A percentile compares a stretch with the other conserved stretches of the same genome.
Evolutionary conservation across 306 rosid genomes (phyloP).

Genomic region (Cercis canadensis): DNA sequence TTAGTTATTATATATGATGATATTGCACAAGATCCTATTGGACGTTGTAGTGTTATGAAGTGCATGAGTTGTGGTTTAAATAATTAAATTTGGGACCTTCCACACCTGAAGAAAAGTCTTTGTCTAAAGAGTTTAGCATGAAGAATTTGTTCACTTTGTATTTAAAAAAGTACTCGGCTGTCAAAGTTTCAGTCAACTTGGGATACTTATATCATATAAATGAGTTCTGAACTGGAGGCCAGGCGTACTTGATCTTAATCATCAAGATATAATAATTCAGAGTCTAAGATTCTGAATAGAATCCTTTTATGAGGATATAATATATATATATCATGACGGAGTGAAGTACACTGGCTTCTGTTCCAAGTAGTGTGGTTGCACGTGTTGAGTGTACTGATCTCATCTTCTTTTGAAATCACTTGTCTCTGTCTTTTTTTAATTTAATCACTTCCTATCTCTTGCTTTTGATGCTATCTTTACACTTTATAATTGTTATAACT

Average conservation of each 20-base stretch:
- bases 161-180: background rate
- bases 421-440: conserved; percentile 24
- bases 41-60: background rate
- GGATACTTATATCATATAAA: background rate
- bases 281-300: conserved; percentile 39
- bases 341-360: conserved; percentile 40
- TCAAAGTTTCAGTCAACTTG: conserved; percentile 28
- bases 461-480: conserved; percentile 53
- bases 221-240: conserved; percentile 20
- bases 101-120: conserved; percentile 11
- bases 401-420: conserved; percentile 40
- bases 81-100: conserved; percentile 3
- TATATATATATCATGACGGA: conserved; percentile 32
- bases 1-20: background rate
- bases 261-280: conserved; percentile 4
- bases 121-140: background rate
- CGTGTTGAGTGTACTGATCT: conserved; percentile 41
- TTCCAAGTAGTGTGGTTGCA: conserved; percentile 51
- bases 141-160: background rate
- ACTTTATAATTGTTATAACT: conserved; percentile 30
- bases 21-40: conserved; percentile 1
- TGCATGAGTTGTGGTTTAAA: conserved; percentile 14
- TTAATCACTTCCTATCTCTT: conserved; percentile 12
- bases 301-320: conserved; percentile 33
- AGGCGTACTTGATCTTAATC: conserved; percentile 37